Evolutionary conservation across 1,284 basidiomycete species (phyloP).

Genomic region (Apiotrichum gracile): DNA sequence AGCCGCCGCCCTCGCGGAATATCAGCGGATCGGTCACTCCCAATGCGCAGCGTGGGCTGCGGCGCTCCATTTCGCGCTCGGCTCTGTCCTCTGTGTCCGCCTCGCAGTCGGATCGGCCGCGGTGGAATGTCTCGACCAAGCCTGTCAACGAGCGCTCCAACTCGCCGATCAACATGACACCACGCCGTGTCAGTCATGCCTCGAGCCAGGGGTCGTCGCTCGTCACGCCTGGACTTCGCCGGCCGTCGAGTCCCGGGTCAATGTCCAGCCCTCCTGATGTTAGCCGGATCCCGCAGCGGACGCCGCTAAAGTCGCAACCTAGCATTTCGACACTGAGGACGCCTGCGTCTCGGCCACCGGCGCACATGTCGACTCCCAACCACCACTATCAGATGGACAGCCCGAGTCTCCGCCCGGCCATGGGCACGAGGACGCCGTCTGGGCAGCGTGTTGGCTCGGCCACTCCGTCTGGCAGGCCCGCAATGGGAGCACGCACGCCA

Average conservation of each 20-base stretch:
- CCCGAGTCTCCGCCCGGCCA: neutral
- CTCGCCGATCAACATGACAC: neutral
- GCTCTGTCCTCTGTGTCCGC: neutral
- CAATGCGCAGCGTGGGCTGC: slow-evolving; percentile 1
- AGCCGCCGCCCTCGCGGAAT: neutral
- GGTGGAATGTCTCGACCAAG: slow-evolving; percentile 27
- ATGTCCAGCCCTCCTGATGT: neutral
- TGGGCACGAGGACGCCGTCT: neutral
- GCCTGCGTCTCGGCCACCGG: neutral
- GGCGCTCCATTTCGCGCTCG: slow-evolving; percentile 1
- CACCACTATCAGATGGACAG: neutral
- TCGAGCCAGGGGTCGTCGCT: neutral
- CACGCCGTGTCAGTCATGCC: neutral
- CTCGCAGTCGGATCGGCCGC: slow-evolving; percentile 5
- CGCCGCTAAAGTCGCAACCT: neutral
- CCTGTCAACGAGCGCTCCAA: neutral
- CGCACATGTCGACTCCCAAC: neutral
- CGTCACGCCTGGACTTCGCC: neutral
- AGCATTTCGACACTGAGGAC: neutral
- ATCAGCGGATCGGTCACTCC: slow-evolving; percentile 5
- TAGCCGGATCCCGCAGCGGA: neutral
- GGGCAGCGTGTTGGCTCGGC: neutral
- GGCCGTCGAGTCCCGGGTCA: neutral
- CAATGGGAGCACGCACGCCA: neutral
- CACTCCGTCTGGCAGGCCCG: neutral